These are phyloP conservation scores for Fragaria nilgerrensis DNA, from an alignment of 306 rosid species.

Conservation along the genomic window DNA sequence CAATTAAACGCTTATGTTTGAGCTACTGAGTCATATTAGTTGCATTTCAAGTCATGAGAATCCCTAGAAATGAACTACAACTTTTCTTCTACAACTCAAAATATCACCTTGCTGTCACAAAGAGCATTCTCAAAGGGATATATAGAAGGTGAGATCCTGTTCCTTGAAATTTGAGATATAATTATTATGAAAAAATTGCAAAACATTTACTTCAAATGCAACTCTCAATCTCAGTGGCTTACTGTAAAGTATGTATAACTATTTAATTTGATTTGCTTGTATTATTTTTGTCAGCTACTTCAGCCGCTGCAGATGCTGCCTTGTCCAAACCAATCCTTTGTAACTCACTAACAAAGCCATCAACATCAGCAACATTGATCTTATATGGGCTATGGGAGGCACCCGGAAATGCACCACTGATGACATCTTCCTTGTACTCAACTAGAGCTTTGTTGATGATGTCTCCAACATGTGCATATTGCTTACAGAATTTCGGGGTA, in stretches of 20 bases:
- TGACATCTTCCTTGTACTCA: slow-evolving; percentile 77
- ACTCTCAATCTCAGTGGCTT: background rate
- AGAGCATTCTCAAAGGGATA: background rate
- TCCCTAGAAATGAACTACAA: too few relatives aligned
- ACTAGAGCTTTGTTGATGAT: slow-evolving; percentile 62
- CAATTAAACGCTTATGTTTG: too few relatives aligned
- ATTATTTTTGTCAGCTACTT: slow-evolving; percentile 55
- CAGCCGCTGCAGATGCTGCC: slow-evolving; percentile 84
- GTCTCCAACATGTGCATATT: slow-evolving; percentile 66
- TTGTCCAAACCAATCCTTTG: slow-evolving; percentile 59
- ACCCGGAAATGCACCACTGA: slow-evolving; percentile 67
- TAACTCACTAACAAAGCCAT: slow-evolving; percentile 57
- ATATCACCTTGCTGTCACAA: background rate
- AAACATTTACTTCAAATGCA: background rate
- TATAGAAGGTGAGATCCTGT: background rate
- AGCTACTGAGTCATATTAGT: too few relatives aligned
- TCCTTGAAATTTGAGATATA: background rate
- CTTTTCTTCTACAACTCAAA: background rate
- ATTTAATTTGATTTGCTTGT: slow-evolving; percentile 28
- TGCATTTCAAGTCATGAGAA: too few relatives aligned
- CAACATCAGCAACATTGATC: slow-evolving; percentile 51
- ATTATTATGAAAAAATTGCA: background rate
- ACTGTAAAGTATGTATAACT: background rate
- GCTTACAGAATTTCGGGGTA: slow-evolving; percentile 92
- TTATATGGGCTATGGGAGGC: slow-evolving; percentile 68